Percentiles rank a stretch among this genome's conserved stretches.
These are phyloP conservation scores for Pseudocercospora musae DNA, from an alignment of 2,329 filamentous ascomycete genomes.

Conservation along the genomic window DNA sequence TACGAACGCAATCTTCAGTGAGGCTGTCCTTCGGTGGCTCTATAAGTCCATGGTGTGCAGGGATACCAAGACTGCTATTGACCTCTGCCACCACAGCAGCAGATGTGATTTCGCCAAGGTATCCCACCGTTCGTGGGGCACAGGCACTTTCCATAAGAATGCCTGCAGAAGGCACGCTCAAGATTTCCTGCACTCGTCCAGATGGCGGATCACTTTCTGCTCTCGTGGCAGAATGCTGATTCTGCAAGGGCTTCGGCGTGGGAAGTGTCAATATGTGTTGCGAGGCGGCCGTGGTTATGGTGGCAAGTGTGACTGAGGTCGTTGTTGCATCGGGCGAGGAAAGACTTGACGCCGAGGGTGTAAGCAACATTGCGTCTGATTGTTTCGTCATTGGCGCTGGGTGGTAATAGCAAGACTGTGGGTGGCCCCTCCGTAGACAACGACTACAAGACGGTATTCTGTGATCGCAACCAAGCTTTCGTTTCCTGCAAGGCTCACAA, in stretches of 20 bases:
- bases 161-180: slow-evolving; percentile 21
- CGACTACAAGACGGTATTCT: slow-evolving; percentile 21
- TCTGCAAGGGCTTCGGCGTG: background rate
- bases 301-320: background rate
- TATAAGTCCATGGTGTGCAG: slow-evolving; percentile 1
- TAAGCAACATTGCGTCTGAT: background rate
- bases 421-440: slow-evolving; percentile 20
- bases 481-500: slow-evolving; percentile 25
- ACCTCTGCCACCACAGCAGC: slow-evolving; percentile 24
- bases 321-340: background rate
- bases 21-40: slow-evolving; percentile 11
- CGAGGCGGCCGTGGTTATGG: background rate
- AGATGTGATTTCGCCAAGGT: slow-evolving; percentile 21
- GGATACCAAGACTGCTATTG: slow-evolving; percentile 22
- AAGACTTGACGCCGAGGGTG: slow-evolving; percentile 2
- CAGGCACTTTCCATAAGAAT: slow-evolving; percentile 18
- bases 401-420: slow-evolving; percentile 23
- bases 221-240: background rate
- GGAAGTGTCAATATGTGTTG: background rate
- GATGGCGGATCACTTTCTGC: slow-evolving; percentile 7
- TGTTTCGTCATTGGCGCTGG: slow-evolving; percentile 25
- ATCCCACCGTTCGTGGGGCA: slow-evolving; percentile 14
- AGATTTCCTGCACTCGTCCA: slow-evolving; percentile 7
- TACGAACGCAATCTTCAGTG: slow-evolving; percentile 12
- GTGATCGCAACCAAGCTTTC: slow-evolving; percentile 29